Conservation (phyloP, 176 grass and related monocot species). For the Lolium perenne region DNA sequence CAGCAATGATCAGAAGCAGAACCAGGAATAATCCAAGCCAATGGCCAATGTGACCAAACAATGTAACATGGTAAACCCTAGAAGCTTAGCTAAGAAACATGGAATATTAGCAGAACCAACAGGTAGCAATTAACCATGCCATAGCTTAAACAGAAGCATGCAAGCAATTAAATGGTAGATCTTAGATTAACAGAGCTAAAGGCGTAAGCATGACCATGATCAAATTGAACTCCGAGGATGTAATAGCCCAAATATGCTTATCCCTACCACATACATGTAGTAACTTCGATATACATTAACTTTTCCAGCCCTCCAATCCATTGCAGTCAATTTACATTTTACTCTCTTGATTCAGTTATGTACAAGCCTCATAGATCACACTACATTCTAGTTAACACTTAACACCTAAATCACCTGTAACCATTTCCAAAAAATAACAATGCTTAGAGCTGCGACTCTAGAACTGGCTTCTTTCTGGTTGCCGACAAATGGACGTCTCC, state of each 20-base stretch:
- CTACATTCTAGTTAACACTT: not conserved
- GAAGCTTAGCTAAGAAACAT: not conserved
- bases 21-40: not conserved
- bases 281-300: no score
- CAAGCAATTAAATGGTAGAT: not conserved
- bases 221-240: no score
- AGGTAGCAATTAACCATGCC: not conserved
- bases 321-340: not conserved
- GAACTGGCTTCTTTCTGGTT: constrained; percentile 58
- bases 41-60: not conserved
- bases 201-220: not conserved
- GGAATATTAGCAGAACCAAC: not conserved
- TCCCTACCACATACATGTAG: not conserved
- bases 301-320: not conserved
- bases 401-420: no score
- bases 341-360: constrained; percentile 34
- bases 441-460: constrained; percentile 46
- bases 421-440: constrained; percentile 4
- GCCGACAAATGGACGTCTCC: constrained; percentile 70
- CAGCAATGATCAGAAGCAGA: not conserved
- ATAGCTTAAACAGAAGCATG: not conserved
- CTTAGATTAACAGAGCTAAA: not conserved
- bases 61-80: not conserved
- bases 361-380: constrained; percentile 17
- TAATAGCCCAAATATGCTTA: not conserved